phyloP scores from a whole-genome alignment of 306 rosid species.

The Macrotyloma uniflorum region DNA sequence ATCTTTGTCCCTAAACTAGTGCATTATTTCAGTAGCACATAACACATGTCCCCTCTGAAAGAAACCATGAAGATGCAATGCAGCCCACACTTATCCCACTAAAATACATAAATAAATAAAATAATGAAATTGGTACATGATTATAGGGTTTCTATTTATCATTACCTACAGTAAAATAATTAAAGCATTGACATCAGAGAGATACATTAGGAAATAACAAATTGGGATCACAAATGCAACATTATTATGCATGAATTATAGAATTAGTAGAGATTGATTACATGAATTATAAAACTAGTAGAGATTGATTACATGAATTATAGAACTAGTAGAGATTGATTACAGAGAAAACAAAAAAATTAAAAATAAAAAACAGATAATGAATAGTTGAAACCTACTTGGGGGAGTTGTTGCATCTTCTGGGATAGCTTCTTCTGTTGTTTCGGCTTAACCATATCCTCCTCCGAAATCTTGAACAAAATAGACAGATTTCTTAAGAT shows the following conservation, averaged over 20 bases:
- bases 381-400: conserved; percentile 34
- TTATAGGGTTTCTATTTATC: not conserved
- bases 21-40: not conserved
- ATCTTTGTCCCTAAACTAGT: not conserved
- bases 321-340: conserved; percentile 20
- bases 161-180: not conserved
- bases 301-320: not conserved
- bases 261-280: conserved; percentile 13
- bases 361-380: not conserved
- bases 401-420: conserved; percentile 44
- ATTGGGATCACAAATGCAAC: conserved; percentile 22
- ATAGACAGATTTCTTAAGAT: conserved; percentile 3
- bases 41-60: not conserved
- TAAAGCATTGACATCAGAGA: conserved; percentile 6
- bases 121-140: not conserved
- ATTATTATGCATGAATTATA: not conserved
- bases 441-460: conserved; percentile 51
- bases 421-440: conserved; percentile 53
- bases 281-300: conserved; percentile 5
- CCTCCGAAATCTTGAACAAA: conserved; percentile 21
- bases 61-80: conserved; percentile 12
- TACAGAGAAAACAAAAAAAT: not conserved
- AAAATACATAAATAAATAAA: not conserved
- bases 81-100: not conserved
- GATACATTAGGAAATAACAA: not conserved